Conservation (phyloP, 345 rosid genomes). For the Citrus glauca region DNA sequence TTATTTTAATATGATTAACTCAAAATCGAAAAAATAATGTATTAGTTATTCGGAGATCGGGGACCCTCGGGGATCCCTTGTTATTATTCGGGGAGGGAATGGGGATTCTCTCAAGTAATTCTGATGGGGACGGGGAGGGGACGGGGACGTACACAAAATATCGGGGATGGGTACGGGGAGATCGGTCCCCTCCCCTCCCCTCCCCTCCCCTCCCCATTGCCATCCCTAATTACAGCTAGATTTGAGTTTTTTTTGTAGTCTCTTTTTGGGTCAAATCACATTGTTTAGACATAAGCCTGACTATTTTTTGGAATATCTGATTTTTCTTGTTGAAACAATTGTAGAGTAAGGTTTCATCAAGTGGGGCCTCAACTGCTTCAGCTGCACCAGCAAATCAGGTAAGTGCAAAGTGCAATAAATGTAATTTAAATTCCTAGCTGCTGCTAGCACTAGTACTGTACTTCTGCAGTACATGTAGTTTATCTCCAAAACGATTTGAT, state of each 20-base stretch:
- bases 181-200: too few relatives aligned
- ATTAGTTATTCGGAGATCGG: too few relatives aligned
- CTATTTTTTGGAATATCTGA: neutral
- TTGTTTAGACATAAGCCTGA: neutral
- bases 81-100: too few relatives aligned
- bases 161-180: too few relatives aligned
- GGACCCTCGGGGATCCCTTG: too few relatives aligned
- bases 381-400: slow-evolving; percentile 51
- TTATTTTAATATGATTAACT: too few relatives aligned
- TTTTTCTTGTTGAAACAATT: slow-evolving; percentile 15
- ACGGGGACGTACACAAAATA: too few relatives aligned
- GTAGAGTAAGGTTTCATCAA: slow-evolving; percentile 57
- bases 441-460: neutral
- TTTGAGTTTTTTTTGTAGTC: neutral
- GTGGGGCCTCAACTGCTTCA: slow-evolving; percentile 54
- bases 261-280: neutral
- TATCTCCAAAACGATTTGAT: neutral
- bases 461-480: neutral
- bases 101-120: too few relatives aligned
- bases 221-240: too few relatives aligned
- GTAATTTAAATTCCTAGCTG: neutral
- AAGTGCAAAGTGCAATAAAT: slow-evolving; percentile 1
- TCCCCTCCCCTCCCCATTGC: too few relatives aligned
- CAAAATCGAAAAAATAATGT: too few relatives aligned
- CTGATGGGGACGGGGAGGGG: too few relatives aligned